Evolutionary conservation across 192 early-diverging fungal genomes (phyloP).

Genomic region (Linnemannia zychae): DNA sequence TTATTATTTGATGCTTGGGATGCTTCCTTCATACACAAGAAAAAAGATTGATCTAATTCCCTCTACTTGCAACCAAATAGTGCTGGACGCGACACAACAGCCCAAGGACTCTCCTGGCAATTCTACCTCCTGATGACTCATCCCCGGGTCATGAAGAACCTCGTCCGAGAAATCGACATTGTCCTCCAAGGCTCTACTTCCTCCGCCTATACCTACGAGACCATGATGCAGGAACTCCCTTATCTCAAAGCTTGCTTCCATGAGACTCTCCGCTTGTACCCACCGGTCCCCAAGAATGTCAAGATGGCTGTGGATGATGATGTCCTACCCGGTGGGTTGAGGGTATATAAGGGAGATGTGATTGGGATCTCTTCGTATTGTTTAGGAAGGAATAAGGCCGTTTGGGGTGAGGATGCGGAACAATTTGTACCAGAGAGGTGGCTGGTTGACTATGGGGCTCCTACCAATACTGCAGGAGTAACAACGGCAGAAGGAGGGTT

Average conservation of each 20-base stretch:
- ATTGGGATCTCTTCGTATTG: conserved; percentile 54
- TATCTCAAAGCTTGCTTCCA: conserved; percentile 68
- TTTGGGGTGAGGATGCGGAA: conserved; percentile 66
- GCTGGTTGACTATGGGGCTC: conserved; percentile 19
- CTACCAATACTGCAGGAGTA: neutral
- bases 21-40: neutral
- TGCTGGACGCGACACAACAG: conserved; percentile 58
- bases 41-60: neutral
- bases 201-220: conserved; percentile 32
- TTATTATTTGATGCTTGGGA: neutral
- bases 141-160: conserved; percentile 42
- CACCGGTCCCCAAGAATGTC: conserved; percentile 71
- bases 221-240: conserved; percentile 51
- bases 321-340: conserved; percentile 58
- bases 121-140: conserved; percentile 49
- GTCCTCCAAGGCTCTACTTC: conserved; percentile 7
- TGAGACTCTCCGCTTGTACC: conserved; percentile 64
- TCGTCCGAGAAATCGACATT: conserved; percentile 41
- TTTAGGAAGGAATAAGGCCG: conserved; percentile 33
- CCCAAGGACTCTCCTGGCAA: conserved; percentile 46
- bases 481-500: neutral
- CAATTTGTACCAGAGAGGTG: conserved; percentile 70
- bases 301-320: conserved; percentile 56
- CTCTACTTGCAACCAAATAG: conserved; percentile 12
- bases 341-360: conserved; percentile 63